Percentiles rank a stretch among this genome's conserved stretches.
phyloP scores from a whole-genome alignment of 306 rosid species.

The Clitoria ternatea region DNA sequence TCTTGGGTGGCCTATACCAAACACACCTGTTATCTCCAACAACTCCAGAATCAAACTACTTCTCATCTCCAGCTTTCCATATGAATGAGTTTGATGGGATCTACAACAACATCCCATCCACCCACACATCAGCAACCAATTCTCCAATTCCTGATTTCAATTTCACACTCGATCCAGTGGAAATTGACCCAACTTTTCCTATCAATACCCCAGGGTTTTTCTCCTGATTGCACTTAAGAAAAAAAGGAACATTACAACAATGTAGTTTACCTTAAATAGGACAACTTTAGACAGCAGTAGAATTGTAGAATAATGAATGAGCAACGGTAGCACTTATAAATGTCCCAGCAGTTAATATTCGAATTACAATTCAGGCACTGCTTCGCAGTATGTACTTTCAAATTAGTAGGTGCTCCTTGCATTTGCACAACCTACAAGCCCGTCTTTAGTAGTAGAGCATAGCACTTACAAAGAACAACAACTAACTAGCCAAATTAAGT shows the following conservation, averaged over 20 bases:
- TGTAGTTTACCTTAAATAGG: not conserved
- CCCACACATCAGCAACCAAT: slow-evolving; percentile 59
- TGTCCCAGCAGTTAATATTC: slow-evolving; percentile 2
- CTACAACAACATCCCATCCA: slow-evolving; percentile 49
- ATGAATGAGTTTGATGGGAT: slow-evolving; percentile 34
- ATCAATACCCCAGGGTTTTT: slow-evolving; percentile 57
- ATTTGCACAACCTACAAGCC: not conserved
- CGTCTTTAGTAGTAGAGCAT: not conserved
- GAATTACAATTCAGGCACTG: slow-evolving; percentile 4
- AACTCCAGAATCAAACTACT: slow-evolving; percentile 41
- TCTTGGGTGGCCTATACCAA: slow-evolving; percentile 47
- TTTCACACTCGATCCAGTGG: slow-evolving; percentile 55
- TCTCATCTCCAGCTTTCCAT: slow-evolving; percentile 38
- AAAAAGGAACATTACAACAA: not conserved
- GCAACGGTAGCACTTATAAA: not conserved
- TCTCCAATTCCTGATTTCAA: slow-evolving; percentile 66
- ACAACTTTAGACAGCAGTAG: not conserved
- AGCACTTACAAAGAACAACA: not conserved
- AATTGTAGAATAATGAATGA: slow-evolving; percentile 6
- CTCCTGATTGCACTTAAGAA: slow-evolving; percentile 26
- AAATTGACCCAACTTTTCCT: slow-evolving; percentile 56
- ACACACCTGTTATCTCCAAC: slow-evolving; percentile 44
- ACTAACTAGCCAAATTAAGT: not conserved
- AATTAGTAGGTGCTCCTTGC: not conserved
- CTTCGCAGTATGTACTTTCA: not conserved